A percentile compares a stretch with the other conserved stretches of the same genome.
Evolutionary conservation across 768 basidiomycete genomes (phyloP).

Genomic region (Mycena capillaripes): DNA sequence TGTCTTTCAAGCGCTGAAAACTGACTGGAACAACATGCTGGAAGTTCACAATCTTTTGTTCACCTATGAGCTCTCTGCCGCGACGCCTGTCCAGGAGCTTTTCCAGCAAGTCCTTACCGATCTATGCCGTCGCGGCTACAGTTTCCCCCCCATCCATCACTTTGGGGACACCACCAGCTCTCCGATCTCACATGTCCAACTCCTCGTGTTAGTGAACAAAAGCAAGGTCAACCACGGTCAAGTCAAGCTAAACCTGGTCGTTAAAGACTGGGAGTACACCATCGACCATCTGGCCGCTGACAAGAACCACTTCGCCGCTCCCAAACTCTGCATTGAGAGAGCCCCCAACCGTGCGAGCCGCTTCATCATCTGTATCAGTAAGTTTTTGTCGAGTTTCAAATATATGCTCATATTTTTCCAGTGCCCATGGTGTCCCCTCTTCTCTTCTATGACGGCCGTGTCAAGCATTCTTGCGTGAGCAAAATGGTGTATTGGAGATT

Average conservation of each 20-base stretch:
- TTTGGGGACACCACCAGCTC: background rate
- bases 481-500: no score
- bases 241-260: background rate
- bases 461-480: no score
- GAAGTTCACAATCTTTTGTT: background rate
- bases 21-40: background rate
- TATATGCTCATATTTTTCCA: background rate
- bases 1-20: background rate
- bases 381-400: background rate
- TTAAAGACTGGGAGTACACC: background rate
- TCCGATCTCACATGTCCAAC: background rate
- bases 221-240: background rate
- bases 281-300: background rate
- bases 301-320: background rate
- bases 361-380: background rate
- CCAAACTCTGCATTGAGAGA: background rate
- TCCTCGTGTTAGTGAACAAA: background rate
- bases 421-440: no score
- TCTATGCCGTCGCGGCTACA: background rate
- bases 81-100: background rate
- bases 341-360: background rate
- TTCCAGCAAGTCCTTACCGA: background rate
- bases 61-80: background rate
- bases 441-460: no score
- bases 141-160: background rate